phyloP scores from a whole-genome alignment of 768 basidiomycete species.

The Punctularia strigosozonata region DNA sequence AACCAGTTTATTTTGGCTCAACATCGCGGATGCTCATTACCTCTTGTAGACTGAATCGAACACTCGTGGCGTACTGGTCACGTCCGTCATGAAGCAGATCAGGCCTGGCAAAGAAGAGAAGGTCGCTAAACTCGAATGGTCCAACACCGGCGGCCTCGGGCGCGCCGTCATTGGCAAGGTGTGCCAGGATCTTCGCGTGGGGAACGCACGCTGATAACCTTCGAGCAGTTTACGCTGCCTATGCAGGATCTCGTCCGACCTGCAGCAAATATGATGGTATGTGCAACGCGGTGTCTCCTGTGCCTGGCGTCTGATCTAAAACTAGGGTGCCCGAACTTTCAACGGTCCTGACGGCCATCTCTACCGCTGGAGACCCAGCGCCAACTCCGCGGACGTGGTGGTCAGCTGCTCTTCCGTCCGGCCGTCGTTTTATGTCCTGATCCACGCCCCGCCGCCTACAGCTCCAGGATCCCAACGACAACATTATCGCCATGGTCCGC shows the following conservation, averaged over 20 bases:
- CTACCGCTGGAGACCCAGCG: conserved; percentile 72
- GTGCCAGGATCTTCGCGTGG: conserved; percentile 12
- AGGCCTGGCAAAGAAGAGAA: conserved; percentile 81
- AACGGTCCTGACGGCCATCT: conserved; percentile 73
- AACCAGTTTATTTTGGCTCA: conserved; percentile 8
- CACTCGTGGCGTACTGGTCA: conserved; percentile 55
- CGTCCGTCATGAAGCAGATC: conserved; percentile 71
- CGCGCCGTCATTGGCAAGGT: conserved; percentile 83
- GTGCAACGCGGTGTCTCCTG: conserved; percentile 15
- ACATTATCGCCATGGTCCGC: conserved; percentile 70
- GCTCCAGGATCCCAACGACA: conserved; percentile 63
- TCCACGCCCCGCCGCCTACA: conserved; percentile 18
- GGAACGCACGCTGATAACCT: conserved; percentile 7
- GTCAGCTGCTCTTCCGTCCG: conserved; percentile 26
- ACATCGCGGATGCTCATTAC: conserved; percentile 6
- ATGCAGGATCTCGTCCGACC: conserved; percentile 76
- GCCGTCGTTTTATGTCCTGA: neutral
- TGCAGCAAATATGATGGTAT: conserved; percentile 50
- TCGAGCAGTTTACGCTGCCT: conserved; percentile 52
- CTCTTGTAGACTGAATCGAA: conserved; percentile 48
- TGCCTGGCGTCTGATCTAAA: neutral
- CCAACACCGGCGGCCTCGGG: conserved; percentile 70
- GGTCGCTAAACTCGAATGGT: conserved; percentile 83
- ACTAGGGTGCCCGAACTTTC: conserved; percentile 54
- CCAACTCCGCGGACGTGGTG: conserved; percentile 43